Conservation (phyloP, 2,329 filamentous ascomycete genomes). For the Fusarium neocosmosporiellum region DNA sequence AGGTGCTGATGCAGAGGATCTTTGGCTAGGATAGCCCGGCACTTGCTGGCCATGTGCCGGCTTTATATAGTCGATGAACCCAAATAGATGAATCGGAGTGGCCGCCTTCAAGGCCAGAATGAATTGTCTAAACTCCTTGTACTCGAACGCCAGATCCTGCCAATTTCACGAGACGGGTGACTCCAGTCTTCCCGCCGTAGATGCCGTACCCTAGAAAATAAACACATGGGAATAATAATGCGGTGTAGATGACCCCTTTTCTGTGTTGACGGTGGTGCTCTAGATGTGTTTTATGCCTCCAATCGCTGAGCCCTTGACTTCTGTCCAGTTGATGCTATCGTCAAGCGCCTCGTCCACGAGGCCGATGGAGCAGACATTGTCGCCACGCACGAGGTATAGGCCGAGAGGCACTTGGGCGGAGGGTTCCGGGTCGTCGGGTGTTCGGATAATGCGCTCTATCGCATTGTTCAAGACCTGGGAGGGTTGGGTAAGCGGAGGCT, state of each 20-base stretch:
- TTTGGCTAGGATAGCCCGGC: constrained; percentile 58
- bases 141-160: constrained; percentile 42
- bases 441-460: constrained; percentile 89
- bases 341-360: constrained; percentile 92
- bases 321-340: constrained; percentile 89
- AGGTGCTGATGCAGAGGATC: constrained; percentile 72
- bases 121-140: constrained; percentile 43
- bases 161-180: constrained; percentile 25
- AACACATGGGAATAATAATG: constrained; percentile 12
- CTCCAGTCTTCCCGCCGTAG: constrained; percentile 14
- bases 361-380: constrained; percentile 92
- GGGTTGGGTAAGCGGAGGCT: constrained; percentile 25
- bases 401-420: constrained; percentile 86
- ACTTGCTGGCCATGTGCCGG: constrained; percentile 22
- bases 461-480: constrained; percentile 80
- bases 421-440: constrained; percentile 82
- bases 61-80: constrained; percentile 26
- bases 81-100: constrained; percentile 13
- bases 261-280: neutral
- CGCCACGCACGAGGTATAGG: constrained; percentile 90
- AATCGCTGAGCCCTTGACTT: constrained; percentile 87
- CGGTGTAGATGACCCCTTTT: constrained; percentile 1
- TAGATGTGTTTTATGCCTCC: constrained; percentile 83
- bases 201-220: constrained; percentile 36
- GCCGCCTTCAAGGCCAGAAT: constrained; percentile 37